Evolutionary conservation across 2,329 filamentous ascomycete genomes (phyloP), one percentile per base, ranked within the genome.

Genomic region (Diaporthe ilicicola): DNA sequence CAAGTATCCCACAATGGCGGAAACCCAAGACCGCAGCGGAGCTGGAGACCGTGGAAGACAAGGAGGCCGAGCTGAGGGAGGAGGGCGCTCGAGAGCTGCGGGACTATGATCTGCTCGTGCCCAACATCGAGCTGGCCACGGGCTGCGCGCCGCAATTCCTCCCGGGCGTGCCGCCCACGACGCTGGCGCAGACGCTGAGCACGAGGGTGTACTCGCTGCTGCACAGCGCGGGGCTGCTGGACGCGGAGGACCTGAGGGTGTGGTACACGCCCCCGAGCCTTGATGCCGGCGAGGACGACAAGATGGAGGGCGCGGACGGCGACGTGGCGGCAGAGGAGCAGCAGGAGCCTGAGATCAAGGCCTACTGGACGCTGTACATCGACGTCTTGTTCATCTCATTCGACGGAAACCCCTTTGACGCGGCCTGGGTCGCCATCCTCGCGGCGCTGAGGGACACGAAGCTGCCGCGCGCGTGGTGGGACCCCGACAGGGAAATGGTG

Each of bases 361-460:
- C 92, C 0, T 98, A 97, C 81, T 99, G 95, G 96, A 91, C 93
- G 12, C 89, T 99, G 24, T 98, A 97, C 81, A 93, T 99, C 74
- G 95, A 98, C 78, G 87, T 98, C n/a, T 89, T 98, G 78, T 96
- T 97, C 82, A 92, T 99, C 75, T 97, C 94, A 0, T 90, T 97
- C 62, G 95, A 97, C 74, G 95, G 95, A 7, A 97, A 96, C 77
- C 90, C 94, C 1, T 95, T 98, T 74, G 95, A 99, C 78, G 93
- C 94, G 0, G 94, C 94, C 0, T 98, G 95, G 95, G 88, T 92
- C 0, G 91, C 94, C 15, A 87, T 97, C 0, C 81, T 97, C 27
- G 93, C 95, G 10, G 95, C 96, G 8, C 83, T 99, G 71, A 86
- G 85, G 67, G 90, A 96, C 80, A 95, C 94, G 5, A 89, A 87